Base-by-base conservation (phyloP, 2,329 filamentous ascomycete genomes). In the Zarea fungicola region DNA sequence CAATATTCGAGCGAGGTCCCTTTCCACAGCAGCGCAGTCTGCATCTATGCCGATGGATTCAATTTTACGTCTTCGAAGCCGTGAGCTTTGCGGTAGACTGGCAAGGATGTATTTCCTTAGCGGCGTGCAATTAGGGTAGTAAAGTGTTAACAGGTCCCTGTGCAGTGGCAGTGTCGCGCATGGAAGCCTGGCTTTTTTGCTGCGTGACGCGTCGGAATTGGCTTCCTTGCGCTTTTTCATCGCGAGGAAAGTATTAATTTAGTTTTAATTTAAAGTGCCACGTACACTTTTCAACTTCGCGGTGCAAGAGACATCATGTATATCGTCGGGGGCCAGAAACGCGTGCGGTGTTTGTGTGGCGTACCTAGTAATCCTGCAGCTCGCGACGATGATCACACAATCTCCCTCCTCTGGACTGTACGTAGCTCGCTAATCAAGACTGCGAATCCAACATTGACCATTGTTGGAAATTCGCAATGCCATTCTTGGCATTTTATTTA, bases 21-120 rank as follows among this genome's bases (percentile, higher is more conserved):
- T 54, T 52, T 78, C 73, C 6, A 61, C 34, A 8, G 67, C 65
- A 19, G 52, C 44, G 18, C 50, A 18, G 6, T 61, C 54, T 6
- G 51, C 50, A 18, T 56, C 54, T 28, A 60, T 57, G 4, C 75
- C 74, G 19, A 81, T 53, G 4, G 64, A 65, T 2, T 69, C 60
- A 41, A 85, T 74, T 58, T 81, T 84, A 59, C 73, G 80, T 25
- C 77, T 70, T 39, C 81, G 70, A 47, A 83, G 62, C 48, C 76
- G 85, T 5, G 88, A 92, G 10, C 80, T 74, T n/a, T 65, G 56
- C 1, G 87, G 85, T 10, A 95, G 75, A 52, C 74, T 78, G 18
- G 72, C 71, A 41, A 91, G 70, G 32, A 91, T 70, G 68, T 89
- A 87, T 50, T 85, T 74, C 58, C 89, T 82, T 50, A 96, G 70